Evolutionary conservation across 768 basidiomycete genomes (phyloP), one percentile per base, ranked within the genome.

Genomic region (Basidioascus undulatus): DNA sequence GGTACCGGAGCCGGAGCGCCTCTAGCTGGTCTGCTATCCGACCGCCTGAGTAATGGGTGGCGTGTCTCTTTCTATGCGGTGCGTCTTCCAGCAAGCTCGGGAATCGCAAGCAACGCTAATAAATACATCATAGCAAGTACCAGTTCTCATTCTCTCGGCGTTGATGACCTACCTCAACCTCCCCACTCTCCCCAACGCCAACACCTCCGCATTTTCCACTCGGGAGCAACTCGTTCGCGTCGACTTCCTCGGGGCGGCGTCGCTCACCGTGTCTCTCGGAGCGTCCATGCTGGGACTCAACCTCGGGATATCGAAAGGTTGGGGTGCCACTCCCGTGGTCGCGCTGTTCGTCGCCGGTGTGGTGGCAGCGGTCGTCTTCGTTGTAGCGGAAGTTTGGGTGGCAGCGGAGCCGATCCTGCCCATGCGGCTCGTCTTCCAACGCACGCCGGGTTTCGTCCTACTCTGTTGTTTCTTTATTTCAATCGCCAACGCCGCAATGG

Each of bases 341-440:
- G 70, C 71, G 15, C 62, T 83, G 40, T 59, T 87, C 35, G 40
- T 61, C 35, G 54, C 61, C 31, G 74, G 80, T 50, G 55, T 57
- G 32, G 43, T 73, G n/a, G 73, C 62, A 37, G 62, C 63, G 10
- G 47, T 60, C 5, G 48, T 62, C 5, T 92, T 94, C 55, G 53
- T 84, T 28, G 54, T 71, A 35, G 76, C 79, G 16, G 86, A 94
- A 59, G 70, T 70, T 45, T 62, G 68, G 47, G 72, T 68, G 62
- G 71, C 79, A 5, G 66, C 68, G 6, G 77, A 75, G 55, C 86
- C 86, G 18, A 75, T 87, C 36, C 75, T 92, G 71, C 86, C 86
- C 41, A 59, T 87, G 49, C 68, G 68, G 38, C 59, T 89, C 44
- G 66, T 89, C 23, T 69, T 65, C 23, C 71, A 73, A 53, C 64